A percentile compares a stretch with the other conserved stretches of the same genome.
Conservation (phyloP, 208 protist species). For the Lotmaria passim region DNA sequence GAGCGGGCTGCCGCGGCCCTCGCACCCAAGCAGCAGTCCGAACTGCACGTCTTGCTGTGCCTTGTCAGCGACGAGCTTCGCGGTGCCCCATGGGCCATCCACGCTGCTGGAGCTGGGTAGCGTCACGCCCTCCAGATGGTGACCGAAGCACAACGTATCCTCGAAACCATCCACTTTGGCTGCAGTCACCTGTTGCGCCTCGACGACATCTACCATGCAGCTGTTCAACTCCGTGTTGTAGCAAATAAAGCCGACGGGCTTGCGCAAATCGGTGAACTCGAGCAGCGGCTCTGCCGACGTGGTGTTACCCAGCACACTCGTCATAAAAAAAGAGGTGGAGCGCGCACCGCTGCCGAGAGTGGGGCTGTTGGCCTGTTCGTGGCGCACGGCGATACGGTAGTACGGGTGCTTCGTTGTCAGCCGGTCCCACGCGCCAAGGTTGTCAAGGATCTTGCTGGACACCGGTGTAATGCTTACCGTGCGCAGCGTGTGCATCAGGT, state of each 20-base stretch:
- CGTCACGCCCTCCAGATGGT: constrained; percentile 47
- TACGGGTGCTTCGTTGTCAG: constrained; percentile 85
- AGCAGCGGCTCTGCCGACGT: constrained; percentile 63
- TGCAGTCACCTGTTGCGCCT: constrained; percentile 37
- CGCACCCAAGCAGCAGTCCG: constrained; percentile 78
- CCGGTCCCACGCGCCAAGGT: constrained; percentile 65
- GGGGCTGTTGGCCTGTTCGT: constrained; percentile 82
- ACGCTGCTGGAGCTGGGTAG: constrained; percentile 43
- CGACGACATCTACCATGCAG: constrained; percentile 64
- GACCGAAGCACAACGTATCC: constrained; percentile 61
- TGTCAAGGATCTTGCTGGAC: constrained; percentile 83
- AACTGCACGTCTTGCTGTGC: constrained; percentile 40
- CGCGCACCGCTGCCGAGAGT: constrained; percentile 38
- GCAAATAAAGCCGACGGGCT: constrained; percentile 83
- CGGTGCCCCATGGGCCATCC: constrained; percentile 57
- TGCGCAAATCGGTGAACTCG: constrained; percentile 82
- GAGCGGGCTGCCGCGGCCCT: constrained; percentile 77
- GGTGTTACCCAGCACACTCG: constrained; percentile 41
- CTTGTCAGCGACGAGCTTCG: constrained; percentile 36
- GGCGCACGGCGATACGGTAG: constrained; percentile 86
- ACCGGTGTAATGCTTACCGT: constrained; percentile 86
- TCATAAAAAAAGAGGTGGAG: constrained; percentile 67
- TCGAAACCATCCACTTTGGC: constrained; percentile 8
- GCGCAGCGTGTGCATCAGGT: constrained; percentile 77
- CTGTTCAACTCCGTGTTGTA: constrained; percentile 80